Conservation (phyloP, 1,284 basidiomycete genomes). For the Sporisorium sorghi region DNA sequence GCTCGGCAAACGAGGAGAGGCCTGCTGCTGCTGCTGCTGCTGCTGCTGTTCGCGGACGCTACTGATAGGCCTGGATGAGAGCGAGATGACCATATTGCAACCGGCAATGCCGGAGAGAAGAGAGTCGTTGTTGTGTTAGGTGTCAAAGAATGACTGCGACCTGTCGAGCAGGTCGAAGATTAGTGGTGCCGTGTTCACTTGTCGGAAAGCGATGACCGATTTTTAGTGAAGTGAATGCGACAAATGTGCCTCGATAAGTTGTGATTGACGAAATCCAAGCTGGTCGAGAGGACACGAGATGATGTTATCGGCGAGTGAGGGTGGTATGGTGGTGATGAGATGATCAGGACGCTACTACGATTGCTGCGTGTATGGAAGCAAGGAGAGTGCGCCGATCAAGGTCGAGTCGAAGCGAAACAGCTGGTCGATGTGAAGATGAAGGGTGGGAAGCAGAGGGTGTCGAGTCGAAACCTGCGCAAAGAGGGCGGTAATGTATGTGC, state of each 20-base stretch:
- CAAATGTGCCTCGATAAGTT: background rate
- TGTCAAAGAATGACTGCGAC: background rate
- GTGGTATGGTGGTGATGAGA: background rate
- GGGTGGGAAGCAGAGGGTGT: background rate
- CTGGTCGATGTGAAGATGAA: background rate
- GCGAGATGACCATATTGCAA: slow-evolving; percentile 42
- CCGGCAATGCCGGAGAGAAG: slow-evolving; percentile 37
- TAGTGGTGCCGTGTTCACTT: background rate
- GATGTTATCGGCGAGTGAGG: background rate
- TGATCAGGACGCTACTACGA: background rate
- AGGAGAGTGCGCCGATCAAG: background rate
- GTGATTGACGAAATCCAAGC: background rate
- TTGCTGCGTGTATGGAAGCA: background rate
- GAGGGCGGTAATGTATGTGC: background rate
- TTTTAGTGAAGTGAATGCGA: background rate
- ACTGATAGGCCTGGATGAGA: slow-evolving; percentile 40
- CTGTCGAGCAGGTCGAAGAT: background rate
- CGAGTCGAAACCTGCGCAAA: background rate
- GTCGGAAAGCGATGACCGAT: background rate
- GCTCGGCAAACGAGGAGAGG: slow-evolving; percentile 22
- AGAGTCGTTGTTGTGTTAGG: background rate
- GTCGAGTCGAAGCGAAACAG: background rate
- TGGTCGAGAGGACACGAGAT: background rate
- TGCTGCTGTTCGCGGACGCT: slow-evolving; percentile 46
- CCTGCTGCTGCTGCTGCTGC: slow-evolving; percentile 34